Base-by-base conservation (phyloP, 495 filamentous ascomycete species). In the Daldinia concentrica region DNA sequence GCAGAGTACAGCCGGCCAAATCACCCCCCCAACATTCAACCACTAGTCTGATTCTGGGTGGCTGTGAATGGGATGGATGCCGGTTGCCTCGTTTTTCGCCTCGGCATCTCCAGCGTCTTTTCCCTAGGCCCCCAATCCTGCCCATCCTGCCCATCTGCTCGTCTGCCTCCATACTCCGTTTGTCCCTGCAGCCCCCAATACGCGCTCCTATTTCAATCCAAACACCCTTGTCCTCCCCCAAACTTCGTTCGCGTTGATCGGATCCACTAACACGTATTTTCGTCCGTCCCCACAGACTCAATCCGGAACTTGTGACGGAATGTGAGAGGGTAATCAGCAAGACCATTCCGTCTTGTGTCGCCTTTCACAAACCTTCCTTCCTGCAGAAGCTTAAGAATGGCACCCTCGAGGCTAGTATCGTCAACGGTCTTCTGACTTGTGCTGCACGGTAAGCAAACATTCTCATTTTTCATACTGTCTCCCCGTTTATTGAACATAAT, bases 291-390 rank as follows among this genome's bases (percentile, higher is more conserved):
- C 64, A 66, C 70, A 85, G 83, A 71, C 79, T 85, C 48, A 82
- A 79, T 36, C 82, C 82, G 56, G 83, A 85, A 73, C 69, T 83
- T 50, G 73, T 84, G 62, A 76, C 76, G 61, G 83, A 85, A 77
- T 84, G 81, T 75, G 83, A 85, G 73, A 80, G 82, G 50, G 82
- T 85, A 62, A 81, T 85, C 64, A 77, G 73, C 68, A 85, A 83
- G 73, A 83, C 82, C 14, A 75, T 85, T 54, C 83, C 83, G 52
- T 83, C 83, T 71, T 85, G 82, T 64, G 81, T 85, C 41, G 83
- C 82, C 51, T 85, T 85, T 73, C 83, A 85, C 76, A 85, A 85
- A 74, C 82, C 83, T 51, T 83, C 83, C 6, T 84, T 84, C 60
- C 61, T 85, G 37, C 81, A 83, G 73, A 82, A 85, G 69, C 77